Conservation (phyloP, 257 asterid species). For the Coffea canephora region DNA sequence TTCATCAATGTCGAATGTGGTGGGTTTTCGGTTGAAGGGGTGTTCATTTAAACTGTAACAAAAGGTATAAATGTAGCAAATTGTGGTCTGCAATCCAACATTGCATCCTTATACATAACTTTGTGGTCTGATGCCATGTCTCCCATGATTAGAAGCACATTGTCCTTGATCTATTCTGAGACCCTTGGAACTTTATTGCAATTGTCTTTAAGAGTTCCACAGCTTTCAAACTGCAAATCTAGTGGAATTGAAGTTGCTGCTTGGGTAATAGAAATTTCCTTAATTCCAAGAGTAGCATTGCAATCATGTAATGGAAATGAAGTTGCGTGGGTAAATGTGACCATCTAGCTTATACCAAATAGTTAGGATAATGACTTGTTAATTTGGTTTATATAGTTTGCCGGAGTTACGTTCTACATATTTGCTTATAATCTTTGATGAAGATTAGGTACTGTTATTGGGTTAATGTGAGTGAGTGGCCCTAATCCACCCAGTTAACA, state of each 20-base stretch:
- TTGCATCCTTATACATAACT: neutral
- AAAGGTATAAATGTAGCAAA: neutral
- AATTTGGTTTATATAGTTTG: neutral
- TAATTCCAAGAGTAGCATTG: neutral
- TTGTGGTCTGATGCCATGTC: neutral
- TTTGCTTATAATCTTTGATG: neutral
- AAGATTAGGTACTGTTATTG: neutral
- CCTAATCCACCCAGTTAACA: neutral
- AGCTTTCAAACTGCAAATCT: neutral
- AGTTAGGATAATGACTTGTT: neutral
- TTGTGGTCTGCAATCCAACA: neutral
- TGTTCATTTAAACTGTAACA: neutral
- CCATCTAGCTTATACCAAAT: neutral
- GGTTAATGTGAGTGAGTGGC: constrained; percentile 1
- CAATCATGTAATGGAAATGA: neutral
- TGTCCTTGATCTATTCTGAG: neutral
- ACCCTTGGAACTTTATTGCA: neutral
- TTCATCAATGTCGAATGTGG: neutral
- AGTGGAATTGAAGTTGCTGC: neutral
- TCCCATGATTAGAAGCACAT: neutral
- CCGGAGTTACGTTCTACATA: neutral
- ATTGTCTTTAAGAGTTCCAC: neutral
- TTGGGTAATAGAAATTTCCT: neutral
- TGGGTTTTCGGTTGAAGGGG: neutral
- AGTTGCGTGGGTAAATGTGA: neutral